Conservation (phyloP, 2,329 filamentous ascomycete species). For the Scytalidium lignicola region DNA sequence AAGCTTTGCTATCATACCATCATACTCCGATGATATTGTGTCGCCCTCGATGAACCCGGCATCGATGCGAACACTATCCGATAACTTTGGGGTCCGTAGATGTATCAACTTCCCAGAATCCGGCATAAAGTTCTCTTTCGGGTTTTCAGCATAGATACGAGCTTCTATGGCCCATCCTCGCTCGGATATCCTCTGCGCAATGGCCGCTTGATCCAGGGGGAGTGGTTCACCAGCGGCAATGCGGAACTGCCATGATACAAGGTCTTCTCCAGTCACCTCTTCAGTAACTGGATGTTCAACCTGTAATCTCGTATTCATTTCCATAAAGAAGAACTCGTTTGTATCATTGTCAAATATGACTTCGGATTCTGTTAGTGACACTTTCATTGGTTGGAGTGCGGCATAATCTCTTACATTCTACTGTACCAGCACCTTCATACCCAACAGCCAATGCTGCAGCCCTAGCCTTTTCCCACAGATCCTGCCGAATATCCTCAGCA, state of each 20-base stretch:
- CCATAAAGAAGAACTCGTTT: conserved; percentile 76
- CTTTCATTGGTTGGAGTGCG: conserved; percentile 26
- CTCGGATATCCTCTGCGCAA: conserved; percentile 64
- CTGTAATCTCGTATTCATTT: conserved; percentile 84
- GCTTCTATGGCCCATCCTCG: conserved; percentile 90
- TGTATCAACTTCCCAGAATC: conserved; percentile 87
- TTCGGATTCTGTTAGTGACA: conserved; percentile 46
- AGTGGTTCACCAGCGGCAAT: conserved; percentile 70
- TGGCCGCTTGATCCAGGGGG: conserved; percentile 59
- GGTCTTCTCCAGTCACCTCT: conserved; percentile 68
- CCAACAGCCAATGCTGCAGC: conserved; percentile 67
- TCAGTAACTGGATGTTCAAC: conserved; percentile 95
- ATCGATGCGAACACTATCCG: conserved; percentile 79
- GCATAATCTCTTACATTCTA: conserved; percentile 65
- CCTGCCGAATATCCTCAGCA: conserved; percentile 50
- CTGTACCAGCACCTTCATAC: conserved; percentile 87
- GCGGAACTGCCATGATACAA: conserved; percentile 94
- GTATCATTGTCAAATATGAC: conserved; percentile 81
- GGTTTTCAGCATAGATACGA: conserved; percentile 93
- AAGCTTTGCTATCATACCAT: conserved; percentile 98
- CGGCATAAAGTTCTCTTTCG: conserved; percentile 85
- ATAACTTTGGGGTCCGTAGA: conserved; percentile 64
- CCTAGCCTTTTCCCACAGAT: conserved; percentile 62
- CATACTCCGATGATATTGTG: conserved; percentile 89
- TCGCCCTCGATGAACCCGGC: conserved; percentile 90